Evolutionary conservation across 169 alveolate genomes (phyloP).

Genomic region (Cystoisospora suis): DNA sequence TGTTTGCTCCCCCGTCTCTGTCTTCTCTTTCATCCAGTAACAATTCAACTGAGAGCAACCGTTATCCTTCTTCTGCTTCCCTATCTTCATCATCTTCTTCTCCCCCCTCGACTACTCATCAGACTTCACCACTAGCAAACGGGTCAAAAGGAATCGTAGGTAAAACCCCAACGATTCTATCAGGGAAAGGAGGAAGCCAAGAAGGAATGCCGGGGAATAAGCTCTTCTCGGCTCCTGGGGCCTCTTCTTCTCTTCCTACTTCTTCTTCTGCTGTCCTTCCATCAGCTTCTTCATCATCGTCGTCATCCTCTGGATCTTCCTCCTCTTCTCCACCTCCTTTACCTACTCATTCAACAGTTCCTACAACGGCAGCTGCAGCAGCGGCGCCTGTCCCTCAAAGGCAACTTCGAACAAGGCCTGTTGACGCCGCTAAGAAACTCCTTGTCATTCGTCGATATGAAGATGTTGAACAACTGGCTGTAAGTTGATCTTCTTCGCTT

Average conservation of each 20-base stretch:
- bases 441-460: constrained; percentile 9
- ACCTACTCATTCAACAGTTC: not conserved
- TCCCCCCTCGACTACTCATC: not conserved
- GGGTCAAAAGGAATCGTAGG: too few species aligned
- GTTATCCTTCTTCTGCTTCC: not conserved
- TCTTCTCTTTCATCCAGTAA: too few species aligned
- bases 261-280: not conserved
- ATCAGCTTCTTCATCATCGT: not conserved
- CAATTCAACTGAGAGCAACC: too few species aligned
- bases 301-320: not conserved
- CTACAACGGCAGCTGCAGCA: not conserved
- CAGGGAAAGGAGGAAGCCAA: not conserved
- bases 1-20: too few species aligned
- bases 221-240: too few species aligned
- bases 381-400: constrained; percentile 28
- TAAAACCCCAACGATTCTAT: not conserved
- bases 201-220: not conserved
- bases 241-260: not conserved
- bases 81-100: not conserved
- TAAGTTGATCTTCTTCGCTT: not conserved
- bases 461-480: constrained; percentile 51
- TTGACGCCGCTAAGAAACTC: constrained; percentile 49
- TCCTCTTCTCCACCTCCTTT: not conserved
- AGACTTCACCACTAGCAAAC: too few species aligned
- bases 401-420: constrained; percentile 42